phyloP scores from a whole-genome alignment of 176 grass and related monocot genomes.

The Typha latifolia region DNA sequence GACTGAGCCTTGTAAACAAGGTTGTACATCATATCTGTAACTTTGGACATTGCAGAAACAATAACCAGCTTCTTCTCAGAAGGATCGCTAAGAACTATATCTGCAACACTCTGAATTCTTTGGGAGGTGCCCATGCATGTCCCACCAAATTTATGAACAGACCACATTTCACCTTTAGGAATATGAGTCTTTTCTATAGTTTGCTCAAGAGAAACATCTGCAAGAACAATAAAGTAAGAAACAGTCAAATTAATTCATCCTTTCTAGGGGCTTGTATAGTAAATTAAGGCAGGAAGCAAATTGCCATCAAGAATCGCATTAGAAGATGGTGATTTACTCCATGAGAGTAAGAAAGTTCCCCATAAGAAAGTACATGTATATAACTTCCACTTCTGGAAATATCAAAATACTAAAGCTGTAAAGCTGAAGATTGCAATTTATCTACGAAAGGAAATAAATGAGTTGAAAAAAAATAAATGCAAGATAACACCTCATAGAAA shows the following conservation, averaged over 20 bases:
- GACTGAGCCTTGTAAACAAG: conserved; percentile 81
- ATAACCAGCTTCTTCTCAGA: conserved; percentile 83
- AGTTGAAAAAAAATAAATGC: neutral
- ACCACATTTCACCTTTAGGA: conserved; percentile 95
- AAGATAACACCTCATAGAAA: neutral
- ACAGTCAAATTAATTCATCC: neutral
- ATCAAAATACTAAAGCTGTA: neutral
- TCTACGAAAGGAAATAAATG: neutral
- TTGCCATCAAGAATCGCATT: neutral
- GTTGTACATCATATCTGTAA: conserved; percentile 95
- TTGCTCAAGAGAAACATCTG: conserved; percentile 64
- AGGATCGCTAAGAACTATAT: conserved; percentile 67
- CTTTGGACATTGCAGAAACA: conserved; percentile 98
- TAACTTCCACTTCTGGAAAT: neutral
- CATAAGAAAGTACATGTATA: conserved; percentile 11
- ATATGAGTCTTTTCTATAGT: conserved; percentile 38
- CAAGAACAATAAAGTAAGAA: conserved; percentile 15
- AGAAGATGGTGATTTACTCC: neutral
- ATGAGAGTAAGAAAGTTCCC: no score
- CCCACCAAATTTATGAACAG: conserved; percentile 97
- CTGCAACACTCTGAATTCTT: conserved; percentile 90
- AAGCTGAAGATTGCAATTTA: neutral
- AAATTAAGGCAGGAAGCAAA: neutral
- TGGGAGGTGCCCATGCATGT: conserved; percentile 91
- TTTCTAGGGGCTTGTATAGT: neutral